phyloP scores from a whole-genome alignment of 345 rosid genomes.

The Brassica incana region DNA sequence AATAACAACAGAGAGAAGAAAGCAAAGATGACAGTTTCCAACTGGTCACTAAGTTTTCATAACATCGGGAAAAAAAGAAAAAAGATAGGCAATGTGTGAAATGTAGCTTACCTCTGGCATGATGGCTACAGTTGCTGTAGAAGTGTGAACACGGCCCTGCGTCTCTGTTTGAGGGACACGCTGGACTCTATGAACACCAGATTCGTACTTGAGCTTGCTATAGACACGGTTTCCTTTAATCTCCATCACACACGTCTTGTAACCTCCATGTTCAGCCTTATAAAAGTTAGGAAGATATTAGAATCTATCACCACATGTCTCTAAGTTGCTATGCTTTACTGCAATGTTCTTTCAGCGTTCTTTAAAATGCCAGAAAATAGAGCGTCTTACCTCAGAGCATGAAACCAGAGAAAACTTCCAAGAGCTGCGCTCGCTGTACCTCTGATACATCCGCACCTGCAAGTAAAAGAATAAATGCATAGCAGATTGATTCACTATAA shows the following conservation, averaged over 20 bases:
- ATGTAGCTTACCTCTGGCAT: slow-evolving; percentile 80
- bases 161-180: slow-evolving; percentile 97
- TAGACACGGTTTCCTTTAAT: slow-evolving; percentile 81
- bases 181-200: slow-evolving; percentile 96
- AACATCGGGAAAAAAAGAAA: not conserved
- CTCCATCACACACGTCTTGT: slow-evolving; percentile 92
- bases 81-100: not conserved
- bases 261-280: slow-evolving; percentile 95
- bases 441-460: slow-evolving; percentile 89
- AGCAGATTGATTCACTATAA: slow-evolving; percentile 2
- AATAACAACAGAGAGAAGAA: slow-evolving; percentile 5
- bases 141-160: slow-evolving; percentile 94
- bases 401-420: slow-evolving; percentile 68
- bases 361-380: not conserved
- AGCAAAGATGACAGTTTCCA: not conserved
- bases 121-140: slow-evolving; percentile 97
- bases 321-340: not conserved
- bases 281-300: slow-evolving; percentile 17
- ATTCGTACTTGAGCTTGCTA: slow-evolving; percentile 91
- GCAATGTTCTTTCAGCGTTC: not conserved
- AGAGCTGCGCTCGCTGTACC: slow-evolving; percentile 77
- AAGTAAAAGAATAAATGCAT: slow-evolving; percentile 22
- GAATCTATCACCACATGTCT: slow-evolving; percentile 10
- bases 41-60: slow-evolving; percentile 3
- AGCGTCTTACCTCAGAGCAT: slow-evolving; percentile 68